Conservation (phyloP, 2,329 filamentous ascomycete species). For the Xylaria sp. region DNA sequence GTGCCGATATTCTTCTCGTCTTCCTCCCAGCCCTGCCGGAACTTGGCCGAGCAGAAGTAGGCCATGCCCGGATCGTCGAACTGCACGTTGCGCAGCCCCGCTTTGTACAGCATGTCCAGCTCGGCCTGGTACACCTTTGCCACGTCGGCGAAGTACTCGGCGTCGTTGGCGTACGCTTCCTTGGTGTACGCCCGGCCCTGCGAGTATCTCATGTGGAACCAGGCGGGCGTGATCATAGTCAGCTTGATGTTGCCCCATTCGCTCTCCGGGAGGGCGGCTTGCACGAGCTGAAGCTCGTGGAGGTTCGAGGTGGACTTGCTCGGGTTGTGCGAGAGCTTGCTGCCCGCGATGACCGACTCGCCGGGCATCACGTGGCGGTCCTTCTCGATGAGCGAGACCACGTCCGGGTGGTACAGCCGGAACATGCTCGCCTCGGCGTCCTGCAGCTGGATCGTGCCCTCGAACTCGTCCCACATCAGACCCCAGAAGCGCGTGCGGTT, state of each 20-base stretch:
- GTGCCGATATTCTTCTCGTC: constrained; percentile 75
- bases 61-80: constrained; percentile 75
- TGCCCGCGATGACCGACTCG: constrained; percentile 64
- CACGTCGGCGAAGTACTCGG: constrained; percentile 73
- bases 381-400: constrained; percentile 64
- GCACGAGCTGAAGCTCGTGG: constrained; percentile 61
- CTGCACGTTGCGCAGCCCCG: constrained; percentile 73
- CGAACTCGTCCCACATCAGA: constrained; percentile 65
- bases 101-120: constrained; percentile 69
- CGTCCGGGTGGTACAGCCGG: constrained; percentile 65
- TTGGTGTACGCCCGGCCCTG: constrained; percentile 66
- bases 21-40: constrained; percentile 75
- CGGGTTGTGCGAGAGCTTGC: constrained; percentile 59
- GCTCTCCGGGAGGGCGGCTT: constrained; percentile 58
- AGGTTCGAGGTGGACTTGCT: constrained; percentile 59
- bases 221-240: constrained; percentile 65
- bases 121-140: constrained; percentile 74
- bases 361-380: constrained; percentile 66
- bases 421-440: constrained; percentile 64
- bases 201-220: constrained; percentile 68
- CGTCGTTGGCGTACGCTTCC: constrained; percentile 66
- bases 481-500: constrained; percentile 64
- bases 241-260: constrained; percentile 65
- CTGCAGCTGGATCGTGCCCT: constrained; percentile 60
- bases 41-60: constrained; percentile 79